These are phyloP conservation scores for Hypericum androsaemum DNA, from an alignment of 345 rosid genomes.

Conservation along the genomic window DNA sequence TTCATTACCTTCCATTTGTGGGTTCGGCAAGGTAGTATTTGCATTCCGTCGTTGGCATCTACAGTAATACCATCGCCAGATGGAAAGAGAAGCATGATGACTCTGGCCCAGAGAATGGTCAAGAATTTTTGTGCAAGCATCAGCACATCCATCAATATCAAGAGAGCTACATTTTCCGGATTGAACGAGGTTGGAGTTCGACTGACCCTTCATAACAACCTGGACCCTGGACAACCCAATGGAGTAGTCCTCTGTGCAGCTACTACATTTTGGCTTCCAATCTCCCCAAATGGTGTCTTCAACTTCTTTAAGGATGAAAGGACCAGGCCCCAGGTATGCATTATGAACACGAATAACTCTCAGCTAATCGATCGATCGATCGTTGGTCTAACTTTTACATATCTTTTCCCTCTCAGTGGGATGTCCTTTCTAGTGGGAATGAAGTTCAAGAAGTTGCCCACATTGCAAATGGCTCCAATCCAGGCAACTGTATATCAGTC, in stretches of 20 bases:
- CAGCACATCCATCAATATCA: constrained; percentile 62
- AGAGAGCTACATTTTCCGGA: constrained; percentile 59
- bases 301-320: constrained; percentile 85
- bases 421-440: constrained; percentile 80
- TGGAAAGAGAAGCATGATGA: constrained; percentile 95
- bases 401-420: constrained; percentile 52
- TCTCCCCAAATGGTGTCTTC: constrained; percentile 63
- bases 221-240: constrained; percentile 67
- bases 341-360: background rate
- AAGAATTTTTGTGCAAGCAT: constrained; percentile 71
- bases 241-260: constrained; percentile 89
- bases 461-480: constrained; percentile 78
- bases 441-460: constrained; percentile 91
- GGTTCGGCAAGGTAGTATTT: background rate
- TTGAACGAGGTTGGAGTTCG: constrained; percentile 63
- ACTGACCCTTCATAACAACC: constrained; percentile 67
- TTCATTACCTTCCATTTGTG: background rate
- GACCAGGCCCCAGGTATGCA: constrained; percentile 71
- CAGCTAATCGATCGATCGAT: background rate
- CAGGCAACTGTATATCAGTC: constrained; percentile 88
- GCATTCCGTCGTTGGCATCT: constrained; percentile 1
- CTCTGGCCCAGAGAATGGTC: constrained; percentile 88
- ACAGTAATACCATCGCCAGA: constrained; percentile 75
- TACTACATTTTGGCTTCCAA: constrained; percentile 85
- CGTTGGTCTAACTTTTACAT: constrained; percentile 2